Percentiles rank a stretch among this genome's conserved stretches.
These are phyloP conservation scores for Peronosclerospora sorghi DNA, from an alignment of 352 stramenopile genomes.

Conservation along the genomic window DNA sequence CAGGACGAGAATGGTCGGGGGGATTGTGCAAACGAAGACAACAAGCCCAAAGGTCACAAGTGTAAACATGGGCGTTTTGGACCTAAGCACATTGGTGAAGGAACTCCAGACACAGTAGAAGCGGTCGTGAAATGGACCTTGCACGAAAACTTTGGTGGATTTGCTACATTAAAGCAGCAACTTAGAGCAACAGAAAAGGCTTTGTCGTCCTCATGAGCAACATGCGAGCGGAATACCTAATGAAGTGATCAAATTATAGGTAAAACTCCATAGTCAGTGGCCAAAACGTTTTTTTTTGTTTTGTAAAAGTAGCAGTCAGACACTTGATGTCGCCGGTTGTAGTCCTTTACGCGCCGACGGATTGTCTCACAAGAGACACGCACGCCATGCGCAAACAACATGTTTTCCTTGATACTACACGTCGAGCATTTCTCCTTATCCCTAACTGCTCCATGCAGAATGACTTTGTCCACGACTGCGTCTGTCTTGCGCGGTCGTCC, in stretches of 20 bases:
- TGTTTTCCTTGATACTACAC: slow-evolving; percentile 44
- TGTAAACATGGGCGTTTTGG: slow-evolving; percentile 3
- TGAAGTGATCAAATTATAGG: background rate
- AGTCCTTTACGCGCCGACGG: slow-evolving; percentile 49
- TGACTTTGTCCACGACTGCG: slow-evolving; percentile 51
- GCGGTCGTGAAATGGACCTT: slow-evolving; percentile 15
- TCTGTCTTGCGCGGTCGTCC: slow-evolving; percentile 55
- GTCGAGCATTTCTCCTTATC: slow-evolving; percentile 47
- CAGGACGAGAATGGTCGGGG: slow-evolving; percentile 1
- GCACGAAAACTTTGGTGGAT: slow-evolving; percentile 13
- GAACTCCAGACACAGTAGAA: slow-evolving; percentile 12
- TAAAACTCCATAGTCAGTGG: background rate
- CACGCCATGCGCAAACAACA: slow-evolving; percentile 33
- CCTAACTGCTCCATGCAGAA: slow-evolving; percentile 48
- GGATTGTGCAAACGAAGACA: background rate
- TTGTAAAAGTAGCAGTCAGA: background rate
- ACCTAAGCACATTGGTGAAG: background rate
- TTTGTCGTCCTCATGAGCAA: slow-evolving; percentile 11
- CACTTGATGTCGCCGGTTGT: slow-evolving; percentile 26
- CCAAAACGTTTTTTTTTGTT: background rate
- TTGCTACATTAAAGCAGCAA: slow-evolving; percentile 18
- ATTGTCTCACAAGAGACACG: slow-evolving; percentile 63
- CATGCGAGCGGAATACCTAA: slow-evolving; percentile 8
- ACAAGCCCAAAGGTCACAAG: background rate
- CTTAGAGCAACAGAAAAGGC: slow-evolving; percentile 12